Conservation (phyloP, 2,329 filamentous ascomycete genomes). For the Trichoderma gracile region DNA sequence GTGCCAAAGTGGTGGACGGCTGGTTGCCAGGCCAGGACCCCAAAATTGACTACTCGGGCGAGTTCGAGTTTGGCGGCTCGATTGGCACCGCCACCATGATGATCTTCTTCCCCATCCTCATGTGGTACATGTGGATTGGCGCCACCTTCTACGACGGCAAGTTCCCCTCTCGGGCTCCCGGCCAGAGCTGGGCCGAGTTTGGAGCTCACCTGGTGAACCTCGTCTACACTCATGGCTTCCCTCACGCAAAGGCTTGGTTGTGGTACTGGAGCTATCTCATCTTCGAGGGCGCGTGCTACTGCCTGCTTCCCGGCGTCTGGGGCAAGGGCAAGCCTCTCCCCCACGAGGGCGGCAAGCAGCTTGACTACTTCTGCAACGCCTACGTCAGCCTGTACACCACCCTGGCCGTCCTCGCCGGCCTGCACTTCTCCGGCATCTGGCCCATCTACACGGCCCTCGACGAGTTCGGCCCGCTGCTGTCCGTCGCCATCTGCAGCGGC, state of each 20-base stretch:
- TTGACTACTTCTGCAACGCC: slow-evolving; percentile 93
- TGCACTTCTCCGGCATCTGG: slow-evolving; percentile 85
- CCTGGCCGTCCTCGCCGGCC: slow-evolving; percentile 65
- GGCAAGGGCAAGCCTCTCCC: slow-evolving; percentile 84
- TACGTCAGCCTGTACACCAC: slow-evolving; percentile 86
- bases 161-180: slow-evolving; percentile 66
- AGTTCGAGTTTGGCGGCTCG: slow-evolving; percentile 85
- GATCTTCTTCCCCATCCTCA: slow-evolving; percentile 87
- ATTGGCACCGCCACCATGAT: slow-evolving; percentile 81
- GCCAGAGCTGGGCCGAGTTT: slow-evolving; percentile 71
- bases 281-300: slow-evolving; percentile 80
- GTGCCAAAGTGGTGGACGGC: slow-evolving; percentile 48
- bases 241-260: slow-evolving; percentile 76
- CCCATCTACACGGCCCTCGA: slow-evolving; percentile 90
- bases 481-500: slow-evolving; percentile 88
- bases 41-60: slow-evolving; percentile 63
- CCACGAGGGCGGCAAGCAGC: slow-evolving; percentile 78
- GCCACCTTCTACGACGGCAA: slow-evolving; percentile 89
- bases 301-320: slow-evolving; percentile 82
- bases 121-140: slow-evolving; percentile 99
- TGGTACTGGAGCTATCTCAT: slow-evolving; percentile 96
- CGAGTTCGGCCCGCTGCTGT: slow-evolving; percentile 90
- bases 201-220: slow-evolving; percentile 67
- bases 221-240: slow-evolving; percentile 82
- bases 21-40: slow-evolving; percentile 62